Evolutionary conservation across 2,329 filamentous ascomycete species (phyloP), one percentile per base, ranked within the genome.

Genomic region (Coniochaeta sp.): DNA sequence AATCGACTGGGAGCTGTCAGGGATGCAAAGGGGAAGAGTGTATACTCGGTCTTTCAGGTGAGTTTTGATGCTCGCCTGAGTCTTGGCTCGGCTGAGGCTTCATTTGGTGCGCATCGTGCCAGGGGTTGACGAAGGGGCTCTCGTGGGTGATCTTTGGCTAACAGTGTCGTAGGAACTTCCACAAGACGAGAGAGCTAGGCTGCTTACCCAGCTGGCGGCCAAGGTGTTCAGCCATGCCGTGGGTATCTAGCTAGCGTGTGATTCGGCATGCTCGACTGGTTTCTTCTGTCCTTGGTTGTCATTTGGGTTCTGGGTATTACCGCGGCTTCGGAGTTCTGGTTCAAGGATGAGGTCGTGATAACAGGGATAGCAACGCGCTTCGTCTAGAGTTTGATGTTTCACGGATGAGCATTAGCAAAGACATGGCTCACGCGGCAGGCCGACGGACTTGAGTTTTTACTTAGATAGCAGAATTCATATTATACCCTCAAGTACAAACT

Each of bases 21-120:
- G 60, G 95, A 99, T 75, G 86, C 89, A 34, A 92, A 87, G 75
- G 93, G 93, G 24, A 98, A 97, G 86, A 96, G 91, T 70, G 95
- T 99, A 6, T 98, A 96, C 74, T 81, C 87, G 30, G 95, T 97
- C 17, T 98, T 93, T 72, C 86, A 84, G 76, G 80, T 79, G 67
- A 74, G 73, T 70, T 55, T 55, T 34, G 26, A 55, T 47, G 42
- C 42, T 47, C 42, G 22, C 22, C 42, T 47, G 5, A 47, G 42
- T 47, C 42, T 47, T 12, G 42, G 26, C 47, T 47, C 42, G 60
- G 58, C 38, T 55, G 61, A 30, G 54, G 55, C 22, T 44, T 52
- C 47, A 4, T 52, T 52, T 14, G 22, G 22, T 52, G 22, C 47
- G 22, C 47, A 52, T 12, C 22, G 47, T n/a, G 24, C 19, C 10